A percentile compares a stretch with the other conserved stretches of the same genome.
Evolutionary conservation across 331 rosid species (phyloP).

Genomic region (Spiraea crenata): DNA sequence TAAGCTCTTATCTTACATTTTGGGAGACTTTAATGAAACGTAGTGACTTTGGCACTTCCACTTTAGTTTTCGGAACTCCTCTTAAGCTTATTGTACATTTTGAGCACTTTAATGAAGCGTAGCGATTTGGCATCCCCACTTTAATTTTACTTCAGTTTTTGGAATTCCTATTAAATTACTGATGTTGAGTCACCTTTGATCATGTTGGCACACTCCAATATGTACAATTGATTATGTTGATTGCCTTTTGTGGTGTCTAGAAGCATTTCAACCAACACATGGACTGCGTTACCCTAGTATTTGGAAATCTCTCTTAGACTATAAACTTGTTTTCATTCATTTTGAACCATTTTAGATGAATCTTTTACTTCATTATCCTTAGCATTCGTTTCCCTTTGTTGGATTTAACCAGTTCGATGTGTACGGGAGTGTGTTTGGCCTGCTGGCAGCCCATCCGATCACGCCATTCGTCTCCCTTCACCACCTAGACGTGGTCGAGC

Average conservation of each 20-base stretch:
- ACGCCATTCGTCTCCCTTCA: conserved; percentile 68
- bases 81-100: too few species aligned
- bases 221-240: neutral
- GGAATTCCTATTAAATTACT: neutral
- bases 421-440: conserved; percentile 67
- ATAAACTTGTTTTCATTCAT: too few species aligned
- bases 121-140: too few species aligned
- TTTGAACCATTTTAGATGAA: neutral
- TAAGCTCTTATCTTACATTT: too few species aligned
- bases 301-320: neutral
- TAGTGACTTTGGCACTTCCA: too few species aligned
- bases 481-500: conserved; percentile 68
- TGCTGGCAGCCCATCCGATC: conserved; percentile 70
- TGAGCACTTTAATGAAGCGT: too few species aligned
- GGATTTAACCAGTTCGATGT: conserved; percentile 54
- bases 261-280: neutral
- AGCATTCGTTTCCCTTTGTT: neutral
- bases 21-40: too few species aligned
- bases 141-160: too few species aligned
- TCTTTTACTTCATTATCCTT: neutral
- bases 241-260: neutral
- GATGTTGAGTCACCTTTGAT: conserved; percentile 7
- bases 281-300: neutral
- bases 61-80: too few species aligned
- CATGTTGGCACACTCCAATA: neutral